A percentile compares a stretch with the other conserved stretches of the same genome.
phyloP scores from a whole-genome alignment of 192 early-diverging fungal genomes.

The Coemansia sp. region DNA sequence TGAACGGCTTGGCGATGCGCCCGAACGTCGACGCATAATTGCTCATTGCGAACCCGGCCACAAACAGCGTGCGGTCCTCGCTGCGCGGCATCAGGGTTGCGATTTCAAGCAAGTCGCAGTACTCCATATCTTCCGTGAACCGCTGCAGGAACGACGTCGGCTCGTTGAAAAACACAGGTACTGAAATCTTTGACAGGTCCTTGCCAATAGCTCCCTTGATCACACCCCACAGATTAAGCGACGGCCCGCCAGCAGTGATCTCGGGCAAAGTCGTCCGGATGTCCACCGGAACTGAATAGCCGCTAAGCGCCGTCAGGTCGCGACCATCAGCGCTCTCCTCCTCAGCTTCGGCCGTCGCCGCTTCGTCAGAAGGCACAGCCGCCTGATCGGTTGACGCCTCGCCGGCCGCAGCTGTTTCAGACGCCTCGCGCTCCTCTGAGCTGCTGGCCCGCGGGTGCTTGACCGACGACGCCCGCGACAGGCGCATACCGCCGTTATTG shows the following conservation, averaged over 20 bases:
- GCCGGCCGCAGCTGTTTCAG: background rate
- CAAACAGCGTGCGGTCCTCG: constrained; percentile 69
- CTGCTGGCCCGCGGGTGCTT: constrained; percentile 6
- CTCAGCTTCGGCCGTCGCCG: background rate
- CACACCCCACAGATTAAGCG: constrained; percentile 80
- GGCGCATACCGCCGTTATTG: constrained; percentile 15
- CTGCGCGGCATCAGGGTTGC: constrained; percentile 61
- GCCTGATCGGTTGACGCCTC: background rate
- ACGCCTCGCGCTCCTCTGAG: background rate
- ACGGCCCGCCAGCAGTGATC: constrained; percentile 55
- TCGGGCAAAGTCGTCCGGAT: constrained; percentile 54
- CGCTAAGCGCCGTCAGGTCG: constrained; percentile 44
- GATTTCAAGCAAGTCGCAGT: constrained; percentile 75
- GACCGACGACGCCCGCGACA: constrained; percentile 6
- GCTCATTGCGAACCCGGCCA: constrained; percentile 86
- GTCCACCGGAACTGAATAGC: constrained; percentile 19
- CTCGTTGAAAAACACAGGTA: constrained; percentile 90
- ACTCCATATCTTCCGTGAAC: constrained; percentile 86
- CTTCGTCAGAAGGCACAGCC: background rate
- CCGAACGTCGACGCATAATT: constrained; percentile 80
- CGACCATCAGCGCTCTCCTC: background rate
- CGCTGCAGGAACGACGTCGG: constrained; percentile 83
- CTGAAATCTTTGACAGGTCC: constrained; percentile 77
- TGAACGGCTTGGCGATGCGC: constrained; percentile 85
- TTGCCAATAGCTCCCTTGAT: constrained; percentile 85